Percentiles rank a stretch among this genome's conserved stretches.
Conservation (phyloP, 805 yeast species). For the Sungouiella blattae region DNA sequence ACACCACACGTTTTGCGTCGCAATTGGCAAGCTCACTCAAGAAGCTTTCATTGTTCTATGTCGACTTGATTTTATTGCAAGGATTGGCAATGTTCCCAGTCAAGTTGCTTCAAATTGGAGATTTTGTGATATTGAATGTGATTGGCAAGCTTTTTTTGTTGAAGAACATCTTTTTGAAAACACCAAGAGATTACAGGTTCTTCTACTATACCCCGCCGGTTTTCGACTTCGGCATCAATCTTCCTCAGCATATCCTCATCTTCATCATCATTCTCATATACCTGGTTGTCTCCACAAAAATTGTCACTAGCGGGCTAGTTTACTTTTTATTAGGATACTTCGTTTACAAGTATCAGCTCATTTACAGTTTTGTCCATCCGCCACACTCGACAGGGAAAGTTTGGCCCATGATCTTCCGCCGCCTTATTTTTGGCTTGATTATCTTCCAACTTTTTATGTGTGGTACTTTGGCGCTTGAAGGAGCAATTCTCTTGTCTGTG, state of each 20-base stretch:
- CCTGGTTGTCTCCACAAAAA: conserved; percentile 59
- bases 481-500: conserved; percentile 48
- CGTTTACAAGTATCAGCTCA: conserved; percentile 59
- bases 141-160: conserved; percentile 36
- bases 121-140: conserved; percentile 43
- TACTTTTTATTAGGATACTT: conserved; percentile 56
- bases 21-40: conserved; percentile 52
- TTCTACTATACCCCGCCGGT: conserved; percentile 55
- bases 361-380: conserved; percentile 60
- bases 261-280: conserved; percentile 57
- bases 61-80: conserved; percentile 63
- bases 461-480: conserved; percentile 60
- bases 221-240: conserved; percentile 57
- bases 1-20: conserved; percentile 57
- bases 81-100: conserved; percentile 66
- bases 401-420: conserved; percentile 60
- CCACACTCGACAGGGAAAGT: conserved; percentile 66
- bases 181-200: conserved; percentile 51
- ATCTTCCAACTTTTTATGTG: conserved; percentile 61
- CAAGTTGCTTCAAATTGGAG: conserved; percentile 53
- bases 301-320: conserved; percentile 54
- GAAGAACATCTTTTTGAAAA: conserved; percentile 37
- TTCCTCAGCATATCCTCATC: conserved; percentile 60
- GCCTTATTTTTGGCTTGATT: conserved; percentile 52
- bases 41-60: conserved; percentile 51